phyloP scores from a whole-genome alignment of 495 filamentous ascomycete genomes.

The Penicillium salamii region DNA sequence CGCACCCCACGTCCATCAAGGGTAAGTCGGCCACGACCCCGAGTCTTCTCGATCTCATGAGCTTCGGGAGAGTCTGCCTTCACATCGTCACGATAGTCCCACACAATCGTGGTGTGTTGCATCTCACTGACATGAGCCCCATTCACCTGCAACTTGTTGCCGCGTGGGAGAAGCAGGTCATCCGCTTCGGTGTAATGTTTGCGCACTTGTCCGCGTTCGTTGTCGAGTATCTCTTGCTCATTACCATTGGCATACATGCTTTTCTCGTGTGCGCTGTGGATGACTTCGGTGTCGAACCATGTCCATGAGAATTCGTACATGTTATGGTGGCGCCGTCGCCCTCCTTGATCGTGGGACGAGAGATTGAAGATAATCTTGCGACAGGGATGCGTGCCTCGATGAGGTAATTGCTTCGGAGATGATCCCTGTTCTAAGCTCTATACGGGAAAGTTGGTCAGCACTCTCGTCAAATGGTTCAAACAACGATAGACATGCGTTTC shows the following conservation, averaged over 20 bases:
- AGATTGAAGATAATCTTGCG: constrained; percentile 64
- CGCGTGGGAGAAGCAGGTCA: constrained; percentile 38
- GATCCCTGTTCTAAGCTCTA: constrained; percentile 17
- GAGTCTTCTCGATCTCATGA: constrained; percentile 28
- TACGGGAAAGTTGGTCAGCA: neutral
- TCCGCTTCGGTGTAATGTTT: constrained; percentile 24
- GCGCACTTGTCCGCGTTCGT: constrained; percentile 16
- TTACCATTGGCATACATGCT: constrained; percentile 19
- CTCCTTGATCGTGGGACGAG: constrained; percentile 64
- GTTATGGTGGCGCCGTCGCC: constrained; percentile 26
- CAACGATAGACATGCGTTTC: constrained; percentile 19
- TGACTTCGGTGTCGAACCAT: constrained; percentile 66
- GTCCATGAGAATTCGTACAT: constrained; percentile 60
- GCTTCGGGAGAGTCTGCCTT: constrained; percentile 45
- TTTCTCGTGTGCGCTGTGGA: constrained; percentile 22
- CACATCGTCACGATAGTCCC: constrained; percentile 53
- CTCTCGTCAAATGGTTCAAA: neutral
- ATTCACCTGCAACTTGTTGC: constrained; percentile 55
- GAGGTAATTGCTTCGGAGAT: constrained; percentile 29
- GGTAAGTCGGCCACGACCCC: constrained; percentile 53
- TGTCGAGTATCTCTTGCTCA: constrained; percentile 15
- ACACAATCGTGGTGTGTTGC: constrained; percentile 50
- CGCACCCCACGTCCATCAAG: constrained; percentile 56
- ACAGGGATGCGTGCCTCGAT: constrained; percentile 39
- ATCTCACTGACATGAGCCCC: constrained; percentile 26